Percentiles rank a stretch among this genome's conserved stretches.
phyloP scores from a whole-genome alignment of 805 yeast species.

The Debaryomyces hansenii region DNA sequence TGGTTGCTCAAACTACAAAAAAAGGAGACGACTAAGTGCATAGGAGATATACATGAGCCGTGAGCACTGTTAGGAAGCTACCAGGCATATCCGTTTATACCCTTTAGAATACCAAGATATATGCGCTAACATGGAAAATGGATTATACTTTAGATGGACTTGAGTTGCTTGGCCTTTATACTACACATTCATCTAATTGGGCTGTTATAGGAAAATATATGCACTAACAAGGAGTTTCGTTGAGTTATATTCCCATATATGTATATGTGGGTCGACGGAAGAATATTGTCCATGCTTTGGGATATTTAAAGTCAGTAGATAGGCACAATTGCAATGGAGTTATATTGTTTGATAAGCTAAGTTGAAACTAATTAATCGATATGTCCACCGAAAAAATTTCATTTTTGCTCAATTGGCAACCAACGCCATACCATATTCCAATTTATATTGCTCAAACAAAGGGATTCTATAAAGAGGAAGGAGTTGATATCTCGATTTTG shows the following conservation, averaged over 20 bases:
- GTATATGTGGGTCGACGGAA: neutral
- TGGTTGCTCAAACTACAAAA: too few species aligned
- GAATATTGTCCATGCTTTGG: neutral
- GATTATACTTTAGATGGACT: too few species aligned
- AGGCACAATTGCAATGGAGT: neutral
- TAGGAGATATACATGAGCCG: too few species aligned
- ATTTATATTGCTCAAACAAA: constrained; percentile 48
- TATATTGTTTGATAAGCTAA: neutral
- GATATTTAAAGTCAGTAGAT: neutral
- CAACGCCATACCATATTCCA: constrained; percentile 58
- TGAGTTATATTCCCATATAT: neutral
- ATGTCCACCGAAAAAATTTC: constrained; percentile 51
- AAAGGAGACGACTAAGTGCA: too few species aligned
- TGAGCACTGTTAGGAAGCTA: too few species aligned
- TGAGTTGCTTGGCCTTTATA: too few species aligned
- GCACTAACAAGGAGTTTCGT: neutral
- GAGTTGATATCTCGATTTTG: constrained; percentile 50
- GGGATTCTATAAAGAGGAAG: constrained; percentile 52
- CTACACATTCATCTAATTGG: too few species aligned
- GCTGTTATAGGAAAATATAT: neutral
- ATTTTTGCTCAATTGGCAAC: constrained; percentile 53
- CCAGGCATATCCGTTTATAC: too few species aligned
- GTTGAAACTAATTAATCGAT: neutral
- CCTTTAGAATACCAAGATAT: neutral
- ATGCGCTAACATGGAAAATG: neutral